Evolutionary conservation across 768 basidiomycete genomes (phyloP), one percentile per base, ranked within the genome.

Genomic region (Naganishia onofrii): DNA sequence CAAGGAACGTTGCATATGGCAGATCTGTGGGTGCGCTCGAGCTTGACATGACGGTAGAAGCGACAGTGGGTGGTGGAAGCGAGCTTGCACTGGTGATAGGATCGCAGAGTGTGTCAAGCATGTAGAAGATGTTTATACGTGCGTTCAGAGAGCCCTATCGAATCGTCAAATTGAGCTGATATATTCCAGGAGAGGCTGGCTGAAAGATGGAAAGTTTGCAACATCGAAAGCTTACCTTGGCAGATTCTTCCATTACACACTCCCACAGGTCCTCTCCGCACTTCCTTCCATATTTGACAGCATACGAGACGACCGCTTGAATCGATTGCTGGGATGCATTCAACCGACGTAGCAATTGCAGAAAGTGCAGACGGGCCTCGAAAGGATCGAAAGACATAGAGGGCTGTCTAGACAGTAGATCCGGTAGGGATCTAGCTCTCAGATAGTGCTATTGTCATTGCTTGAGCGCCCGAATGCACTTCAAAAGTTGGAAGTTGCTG

Each of bases 251-350:
- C 29, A 93, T 81, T 46, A 95, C 86, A 74, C 92, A 94, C 74
- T 94, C 92, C 93, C 93, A 95, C 13, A 95, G 80, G 79, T 96
- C 92, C 75, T 95, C 92, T 7, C 91, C 92, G 68, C 92, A 93
- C 68, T 86, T 86, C 6, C 88, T 84, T 66, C 89, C 93, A 76
- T 90, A 88, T 79, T 93, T 93, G 67, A 93, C 84, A 0, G 92
- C 91, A 75, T 88, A 94, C 10, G 85, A 84, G 36, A 94, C 93
- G 42, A 90, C 89, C 79, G 89, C 91, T 80, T 91, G 90, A 66
- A 94, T 93, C 15, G 91, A 93, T 76, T 87, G 88, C 76, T 92
- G 91, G 32, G 91, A 90, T 84, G 90, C 90, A 74, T 87, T 88
- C 51, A 91, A 84, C 71, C 85, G 84, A 55, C 85, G 83, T 54